Evolutionary conservation across 345 rosid genomes (phyloP).

Genomic region (Linum tenue): DNA sequence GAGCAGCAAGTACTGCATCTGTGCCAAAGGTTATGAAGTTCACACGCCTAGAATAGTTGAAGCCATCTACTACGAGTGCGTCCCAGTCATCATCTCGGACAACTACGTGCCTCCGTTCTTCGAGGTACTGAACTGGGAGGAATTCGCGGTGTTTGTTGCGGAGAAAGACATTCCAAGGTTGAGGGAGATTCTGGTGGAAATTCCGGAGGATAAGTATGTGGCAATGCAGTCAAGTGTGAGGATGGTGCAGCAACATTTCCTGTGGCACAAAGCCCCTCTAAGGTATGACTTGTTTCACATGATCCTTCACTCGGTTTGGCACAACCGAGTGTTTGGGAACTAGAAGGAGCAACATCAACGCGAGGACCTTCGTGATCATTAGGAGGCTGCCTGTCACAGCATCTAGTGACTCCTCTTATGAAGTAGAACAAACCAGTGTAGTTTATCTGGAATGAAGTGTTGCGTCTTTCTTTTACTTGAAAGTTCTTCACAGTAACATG

Average conservation of each 20-base stretch:
- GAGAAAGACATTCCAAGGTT: conserved; percentile 65
- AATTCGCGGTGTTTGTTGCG: conserved; percentile 60
- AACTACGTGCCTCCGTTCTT: conserved; percentile 86
- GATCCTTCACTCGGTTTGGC: conserved; percentile 80
- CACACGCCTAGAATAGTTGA: conserved; percentile 82
- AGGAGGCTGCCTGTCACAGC: too few relatives aligned
- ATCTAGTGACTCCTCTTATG: too few relatives aligned
- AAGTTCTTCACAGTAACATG: too few relatives aligned
- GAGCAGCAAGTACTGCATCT: conserved; percentile 78
- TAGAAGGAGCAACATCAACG: background rate
- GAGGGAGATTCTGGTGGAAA: conserved; percentile 54
- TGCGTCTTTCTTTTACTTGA: too few relatives aligned
- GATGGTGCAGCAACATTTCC: conserved; percentile 70
- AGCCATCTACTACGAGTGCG: conserved; percentile 64
- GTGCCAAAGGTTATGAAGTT: conserved; percentile 86
- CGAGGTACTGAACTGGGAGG: conserved; percentile 73
- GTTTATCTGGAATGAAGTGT: too few relatives aligned
- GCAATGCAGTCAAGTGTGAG: conserved; percentile 57
- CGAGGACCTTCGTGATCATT: too few relatives aligned
- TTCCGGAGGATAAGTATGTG: conserved; percentile 52
- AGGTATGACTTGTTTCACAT: conserved; percentile 74
- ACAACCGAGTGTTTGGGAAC: conserved; percentile 44
- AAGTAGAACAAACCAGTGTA: too few relatives aligned
- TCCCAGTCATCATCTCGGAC: conserved; percentile 81
- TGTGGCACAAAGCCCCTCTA: conserved; percentile 70